phyloP scores from a whole-genome alignment of 805 yeast genomes.

The Kluyveromyces aestuarii region DNA sequence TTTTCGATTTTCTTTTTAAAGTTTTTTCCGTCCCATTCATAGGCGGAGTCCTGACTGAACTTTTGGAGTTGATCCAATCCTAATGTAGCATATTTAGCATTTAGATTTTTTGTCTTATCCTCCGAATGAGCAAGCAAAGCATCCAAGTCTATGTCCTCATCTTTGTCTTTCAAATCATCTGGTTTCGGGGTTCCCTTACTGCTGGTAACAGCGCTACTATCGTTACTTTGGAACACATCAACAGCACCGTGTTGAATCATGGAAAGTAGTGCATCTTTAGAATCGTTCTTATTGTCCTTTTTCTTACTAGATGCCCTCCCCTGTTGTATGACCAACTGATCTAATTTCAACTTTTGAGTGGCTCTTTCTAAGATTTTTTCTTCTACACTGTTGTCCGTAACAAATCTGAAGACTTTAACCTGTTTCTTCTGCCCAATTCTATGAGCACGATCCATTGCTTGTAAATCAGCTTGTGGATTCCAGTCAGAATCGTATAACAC shows the following conservation, averaged over 20 bases:
- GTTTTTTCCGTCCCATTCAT: conserved; percentile 84
- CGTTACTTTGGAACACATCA: conserved; percentile 36
- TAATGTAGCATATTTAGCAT: conserved; percentile 52
- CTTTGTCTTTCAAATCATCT: conserved; percentile 24
- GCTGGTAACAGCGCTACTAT: conserved; percentile 14
- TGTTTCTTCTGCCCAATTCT: conserved; percentile 83
- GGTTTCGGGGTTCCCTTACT: conserved; percentile 20
- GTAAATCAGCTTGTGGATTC: conserved; percentile 86
- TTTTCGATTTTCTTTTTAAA: conserved; percentile 51
- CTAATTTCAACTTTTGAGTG: conserved; percentile 67
- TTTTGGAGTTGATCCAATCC: conserved; percentile 74
- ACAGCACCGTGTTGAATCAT: conserved; percentile 84
- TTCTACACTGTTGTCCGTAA: conserved; percentile 77
- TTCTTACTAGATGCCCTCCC: conserved; percentile 36
- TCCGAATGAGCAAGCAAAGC: conserved; percentile 52
- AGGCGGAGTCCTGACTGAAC: conserved; percentile 64
- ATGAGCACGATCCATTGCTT: conserved; percentile 86
- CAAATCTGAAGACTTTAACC: conserved; percentile 67
- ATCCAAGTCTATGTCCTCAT: conserved; percentile 47
- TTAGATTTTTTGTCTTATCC: conserved; percentile 50
- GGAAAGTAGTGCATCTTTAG: conserved; percentile 64
- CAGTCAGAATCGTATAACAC: conserved; percentile 73
- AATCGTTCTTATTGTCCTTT: conserved; percentile 27
- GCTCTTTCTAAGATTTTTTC: conserved; percentile 78
- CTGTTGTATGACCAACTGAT: conserved; percentile 77